Conservation (phyloP, 2,329 filamentous ascomycete genomes). For the Pseudogymnoascus sp. region DNA sequence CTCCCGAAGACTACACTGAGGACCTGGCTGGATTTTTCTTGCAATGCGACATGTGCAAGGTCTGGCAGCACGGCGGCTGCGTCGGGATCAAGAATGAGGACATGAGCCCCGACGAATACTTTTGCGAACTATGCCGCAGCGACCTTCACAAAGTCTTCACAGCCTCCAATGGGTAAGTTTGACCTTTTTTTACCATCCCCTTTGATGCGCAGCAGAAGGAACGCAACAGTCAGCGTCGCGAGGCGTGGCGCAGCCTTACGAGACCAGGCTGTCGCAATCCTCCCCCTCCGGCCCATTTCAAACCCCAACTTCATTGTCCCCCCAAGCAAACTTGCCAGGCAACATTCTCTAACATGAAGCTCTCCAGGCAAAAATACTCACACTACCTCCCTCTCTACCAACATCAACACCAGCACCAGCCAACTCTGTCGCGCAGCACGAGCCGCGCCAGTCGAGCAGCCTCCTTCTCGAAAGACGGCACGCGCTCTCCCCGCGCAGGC, state of each 20-base stretch:
- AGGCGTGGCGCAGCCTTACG: not conserved
- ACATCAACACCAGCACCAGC: slow-evolving; percentile 5
- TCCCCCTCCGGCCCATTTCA: not conserved
- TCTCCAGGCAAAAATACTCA: slow-evolving; percentile 55
- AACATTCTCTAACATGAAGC: slow-evolving; percentile 9
- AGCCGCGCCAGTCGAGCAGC: slow-evolving; percentile 57
- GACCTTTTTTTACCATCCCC: slow-evolving; percentile 10
- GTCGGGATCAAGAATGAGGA: slow-evolving; percentile 95
- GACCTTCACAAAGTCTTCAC: slow-evolving; percentile 80
- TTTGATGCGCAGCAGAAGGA: not conserved
- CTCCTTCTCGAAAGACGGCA: slow-evolving; percentile 58
- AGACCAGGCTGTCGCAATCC: slow-evolving; percentile 1
- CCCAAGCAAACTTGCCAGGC: not conserved
- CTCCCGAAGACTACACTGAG: slow-evolving; percentile 50
- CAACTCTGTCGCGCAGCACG: slow-evolving; percentile 42
- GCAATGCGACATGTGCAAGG: slow-evolving; percentile 94
- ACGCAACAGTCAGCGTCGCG: not conserved
- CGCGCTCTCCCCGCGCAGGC: slow-evolving; percentile 43
- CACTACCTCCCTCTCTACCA: slow-evolving; percentile 56
- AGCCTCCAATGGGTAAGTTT: slow-evolving; percentile 75
- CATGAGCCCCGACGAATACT: slow-evolving; percentile 92
- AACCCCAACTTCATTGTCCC: slow-evolving; percentile 10
- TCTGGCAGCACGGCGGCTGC: slow-evolving; percentile 97
- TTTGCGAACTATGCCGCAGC: slow-evolving; percentile 89
- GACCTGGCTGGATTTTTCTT: slow-evolving; percentile 94